These are phyloP conservation scores for Cladosporium sp. DNA, from an alignment of 2,329 filamentous ascomycete species.

Conservation along the genomic window DNA sequence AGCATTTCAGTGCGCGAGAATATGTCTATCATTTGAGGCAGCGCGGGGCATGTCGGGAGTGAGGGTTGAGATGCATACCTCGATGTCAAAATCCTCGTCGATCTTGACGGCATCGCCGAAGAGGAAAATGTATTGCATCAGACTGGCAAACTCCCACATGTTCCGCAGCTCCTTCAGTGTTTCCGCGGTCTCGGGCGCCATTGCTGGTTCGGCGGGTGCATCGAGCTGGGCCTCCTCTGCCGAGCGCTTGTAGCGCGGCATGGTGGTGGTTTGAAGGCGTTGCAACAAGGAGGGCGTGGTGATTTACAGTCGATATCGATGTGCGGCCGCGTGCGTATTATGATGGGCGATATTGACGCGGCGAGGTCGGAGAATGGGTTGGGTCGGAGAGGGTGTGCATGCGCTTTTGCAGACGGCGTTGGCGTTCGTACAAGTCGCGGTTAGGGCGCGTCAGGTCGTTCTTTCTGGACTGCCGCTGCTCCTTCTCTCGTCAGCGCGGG, in stretches of 20 bases:
- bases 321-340: no score
- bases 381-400: no score
- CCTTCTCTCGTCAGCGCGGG: no score
- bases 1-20: constrained; percentile 22
- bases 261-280: constrained; percentile 27
- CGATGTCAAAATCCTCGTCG: constrained; percentile 81
- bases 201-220: constrained; percentile 18
- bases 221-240: constrained; percentile 50
- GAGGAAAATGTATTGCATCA: constrained; percentile 89
- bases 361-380: no score
- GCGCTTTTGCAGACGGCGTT: no score
- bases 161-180: constrained; percentile 69
- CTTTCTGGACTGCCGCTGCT: no score
- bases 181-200: constrained; percentile 31
- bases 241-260: constrained; percentile 54
- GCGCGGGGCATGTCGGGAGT: constrained; percentile 14
- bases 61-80: constrained; percentile 54
- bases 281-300: no score
- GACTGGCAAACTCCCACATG: constrained; percentile 92
- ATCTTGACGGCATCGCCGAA: constrained; percentile 90
- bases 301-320: no score
- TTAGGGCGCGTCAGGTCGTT: no score
- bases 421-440: no score
- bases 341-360: no score
- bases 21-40: not conserved